Percentiles rank a stretch among this genome's conserved stretches.
Evolutionary conservation across 148 eudicot genomes (phyloP).

Genomic region (Agrostemma githago): DNA sequence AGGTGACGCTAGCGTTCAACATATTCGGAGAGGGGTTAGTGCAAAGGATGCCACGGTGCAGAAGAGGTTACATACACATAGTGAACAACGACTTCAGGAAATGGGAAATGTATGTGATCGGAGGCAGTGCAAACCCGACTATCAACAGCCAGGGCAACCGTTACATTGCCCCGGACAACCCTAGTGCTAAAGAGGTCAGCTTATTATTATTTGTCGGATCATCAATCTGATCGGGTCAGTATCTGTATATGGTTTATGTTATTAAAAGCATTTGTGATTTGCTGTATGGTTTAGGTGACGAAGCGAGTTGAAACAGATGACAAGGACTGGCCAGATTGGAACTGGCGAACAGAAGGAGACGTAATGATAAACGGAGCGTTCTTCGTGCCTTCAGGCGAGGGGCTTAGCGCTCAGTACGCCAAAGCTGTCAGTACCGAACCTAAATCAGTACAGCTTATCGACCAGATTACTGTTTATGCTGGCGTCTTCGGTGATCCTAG

Average conservation of each 20-base stretch:
- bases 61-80: constrained; percentile 47
- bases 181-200: constrained; percentile 40
- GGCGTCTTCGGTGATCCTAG: constrained; percentile 72
- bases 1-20: constrained; percentile 56
- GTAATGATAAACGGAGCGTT: constrained; percentile 59
- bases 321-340: constrained; percentile 50
- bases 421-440: constrained; percentile 69
- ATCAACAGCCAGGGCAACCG: constrained; percentile 62
- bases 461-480: constrained; percentile 58
- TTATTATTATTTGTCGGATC: too few species aligned
- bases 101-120: constrained; percentile 55
- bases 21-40: constrained; percentile 46
- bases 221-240: too few species aligned
- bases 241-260: too few species aligned
- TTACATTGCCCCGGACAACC: constrained; percentile 38
- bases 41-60: constrained; percentile 61
- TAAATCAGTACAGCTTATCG: constrained; percentile 47
- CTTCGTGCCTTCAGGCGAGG: constrained; percentile 56
- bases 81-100: constrained; percentile 49
- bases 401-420: constrained; percentile 46
- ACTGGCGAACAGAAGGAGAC: constrained; percentile 64
- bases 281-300: constrained; percentile 37
- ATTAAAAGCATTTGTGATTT: too few species aligned
- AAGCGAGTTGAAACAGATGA: constrained; percentile 58
- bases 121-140: constrained; percentile 58